phyloP scores from a whole-genome alignment of 768 basidiomycete species.

The Pilatotrama ljubarskyi region DNA sequence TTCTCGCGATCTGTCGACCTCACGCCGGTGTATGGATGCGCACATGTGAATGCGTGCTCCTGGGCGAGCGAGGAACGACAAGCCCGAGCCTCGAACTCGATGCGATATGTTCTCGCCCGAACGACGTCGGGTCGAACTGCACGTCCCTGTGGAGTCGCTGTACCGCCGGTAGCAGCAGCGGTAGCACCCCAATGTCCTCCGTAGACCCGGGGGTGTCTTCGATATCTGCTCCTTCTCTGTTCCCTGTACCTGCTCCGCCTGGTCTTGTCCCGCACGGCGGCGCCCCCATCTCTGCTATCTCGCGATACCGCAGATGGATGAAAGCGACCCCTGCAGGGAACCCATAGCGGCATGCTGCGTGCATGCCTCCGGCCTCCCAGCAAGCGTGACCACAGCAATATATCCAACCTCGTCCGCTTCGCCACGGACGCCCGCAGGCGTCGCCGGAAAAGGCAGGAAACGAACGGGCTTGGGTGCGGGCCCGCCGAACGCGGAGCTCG shows the following conservation, averaged over 20 bases:
- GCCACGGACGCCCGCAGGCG: background rate
- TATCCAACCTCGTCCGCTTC: background rate
- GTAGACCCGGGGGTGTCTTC: background rate
- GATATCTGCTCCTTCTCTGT: background rate
- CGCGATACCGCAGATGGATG: background rate
- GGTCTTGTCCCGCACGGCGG: background rate
- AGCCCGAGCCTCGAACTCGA: background rate
- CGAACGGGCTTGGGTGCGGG: background rate
- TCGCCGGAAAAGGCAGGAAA: background rate
- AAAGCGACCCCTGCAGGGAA: background rate
- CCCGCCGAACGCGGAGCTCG: background rate
- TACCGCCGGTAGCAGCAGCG: background rate
- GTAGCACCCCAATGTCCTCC: background rate
- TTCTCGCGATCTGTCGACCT: constrained; percentile 12
- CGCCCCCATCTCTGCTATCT: background rate
- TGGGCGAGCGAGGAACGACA: background rate
- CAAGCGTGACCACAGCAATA: background rate
- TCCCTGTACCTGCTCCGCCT: background rate
- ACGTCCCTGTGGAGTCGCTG: background rate
- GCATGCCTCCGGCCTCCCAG: background rate
- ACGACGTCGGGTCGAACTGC: background rate
- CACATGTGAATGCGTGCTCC: background rate
- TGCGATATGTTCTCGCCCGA: background rate
- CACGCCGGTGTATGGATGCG: constrained; percentile 11
- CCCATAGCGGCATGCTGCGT: too few relatives aligned